Conservation (phyloP, 2,329 filamentous ascomycete genomes). For the Diatrype stigma region DNA sequence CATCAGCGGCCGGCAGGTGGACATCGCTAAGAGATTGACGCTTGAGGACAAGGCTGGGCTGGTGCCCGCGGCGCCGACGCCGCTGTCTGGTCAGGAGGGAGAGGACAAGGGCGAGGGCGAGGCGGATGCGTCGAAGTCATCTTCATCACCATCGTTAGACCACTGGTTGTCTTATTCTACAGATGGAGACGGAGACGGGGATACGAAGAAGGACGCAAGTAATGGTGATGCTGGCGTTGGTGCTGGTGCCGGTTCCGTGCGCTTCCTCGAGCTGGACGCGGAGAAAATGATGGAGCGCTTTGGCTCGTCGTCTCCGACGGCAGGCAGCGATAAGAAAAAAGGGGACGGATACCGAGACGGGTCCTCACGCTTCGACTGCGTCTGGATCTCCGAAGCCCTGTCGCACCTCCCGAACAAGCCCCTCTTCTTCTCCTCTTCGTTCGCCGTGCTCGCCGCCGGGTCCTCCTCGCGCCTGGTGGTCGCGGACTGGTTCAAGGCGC, state of each 20-base stretch:
- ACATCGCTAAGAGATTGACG: conserved; percentile 51
- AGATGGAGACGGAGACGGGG: too few species aligned
- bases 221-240: conserved; percentile 17
- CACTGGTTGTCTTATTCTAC: too few species aligned
- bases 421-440: conserved; percentile 53
- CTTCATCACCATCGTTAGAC: too few species aligned
- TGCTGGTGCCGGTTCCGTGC: conserved; percentile 35
- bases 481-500: conserved; percentile 59
- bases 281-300: conserved; percentile 57
- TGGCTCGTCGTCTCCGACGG: conserved; percentile 25
- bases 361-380: conserved; percentile 52
- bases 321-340: background rate
- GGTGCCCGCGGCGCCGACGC: conserved; percentile 1
- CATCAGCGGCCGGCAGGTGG: conserved; percentile 55
- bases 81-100: conserved; percentile 4
- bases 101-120: too few species aligned
- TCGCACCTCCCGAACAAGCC: conserved; percentile 57
- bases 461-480: conserved; percentile 48
- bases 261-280: conserved; percentile 56
- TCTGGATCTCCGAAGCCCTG: conserved; percentile 60
- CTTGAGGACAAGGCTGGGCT: conserved; percentile 22
- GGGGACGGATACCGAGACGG: too few species aligned
- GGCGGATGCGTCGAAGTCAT: too few species aligned
- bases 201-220: too few species aligned
- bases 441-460: conserved; percentile 41